Evolutionary conservation across 176 grass and related monocot species (phyloP).

Genomic region (Panicum miliaceum): DNA sequence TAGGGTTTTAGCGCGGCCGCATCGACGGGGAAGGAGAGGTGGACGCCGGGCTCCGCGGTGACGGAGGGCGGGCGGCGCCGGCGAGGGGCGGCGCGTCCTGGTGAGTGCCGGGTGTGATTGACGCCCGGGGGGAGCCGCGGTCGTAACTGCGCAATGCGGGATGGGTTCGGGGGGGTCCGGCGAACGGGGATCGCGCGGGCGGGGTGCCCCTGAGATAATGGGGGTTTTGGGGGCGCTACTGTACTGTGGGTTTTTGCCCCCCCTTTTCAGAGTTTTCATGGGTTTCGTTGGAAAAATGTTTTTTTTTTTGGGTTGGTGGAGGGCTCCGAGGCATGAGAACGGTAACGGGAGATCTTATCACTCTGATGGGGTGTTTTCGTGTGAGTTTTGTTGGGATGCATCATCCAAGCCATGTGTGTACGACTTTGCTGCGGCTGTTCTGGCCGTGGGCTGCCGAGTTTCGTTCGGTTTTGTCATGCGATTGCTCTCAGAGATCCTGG

Average conservation of each 20-base stretch:
- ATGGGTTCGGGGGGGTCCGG: neutral
- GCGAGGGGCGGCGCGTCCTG: neutral
- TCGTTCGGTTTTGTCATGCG: neutral
- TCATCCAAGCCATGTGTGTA: neutral
- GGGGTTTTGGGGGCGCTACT: neutral
- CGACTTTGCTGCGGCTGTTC: neutral
- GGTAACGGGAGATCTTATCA: neutral
- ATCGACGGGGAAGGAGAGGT: neutral
- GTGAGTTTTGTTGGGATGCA: neutral
- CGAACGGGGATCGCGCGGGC: neutral
- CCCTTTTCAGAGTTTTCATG: neutral
- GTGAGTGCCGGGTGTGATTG: neutral
- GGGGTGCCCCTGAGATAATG: neutral
- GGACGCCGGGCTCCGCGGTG: neutral
- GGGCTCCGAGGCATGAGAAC: neutral
- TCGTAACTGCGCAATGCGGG: conserved; percentile 2
- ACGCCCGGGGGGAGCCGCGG: neutral
- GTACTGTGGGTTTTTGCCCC: neutral
- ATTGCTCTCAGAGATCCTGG: neutral
- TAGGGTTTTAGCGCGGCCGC: conserved; percentile 30
- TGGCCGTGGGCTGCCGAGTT: neutral
- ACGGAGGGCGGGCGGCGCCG: neutral
- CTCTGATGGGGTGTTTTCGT: neutral
- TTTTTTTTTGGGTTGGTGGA: neutral
- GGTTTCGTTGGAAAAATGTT: neutral